Conservation (phyloP, 2,329 filamentous ascomycete genomes). For the Cercospora canescens region DNA sequence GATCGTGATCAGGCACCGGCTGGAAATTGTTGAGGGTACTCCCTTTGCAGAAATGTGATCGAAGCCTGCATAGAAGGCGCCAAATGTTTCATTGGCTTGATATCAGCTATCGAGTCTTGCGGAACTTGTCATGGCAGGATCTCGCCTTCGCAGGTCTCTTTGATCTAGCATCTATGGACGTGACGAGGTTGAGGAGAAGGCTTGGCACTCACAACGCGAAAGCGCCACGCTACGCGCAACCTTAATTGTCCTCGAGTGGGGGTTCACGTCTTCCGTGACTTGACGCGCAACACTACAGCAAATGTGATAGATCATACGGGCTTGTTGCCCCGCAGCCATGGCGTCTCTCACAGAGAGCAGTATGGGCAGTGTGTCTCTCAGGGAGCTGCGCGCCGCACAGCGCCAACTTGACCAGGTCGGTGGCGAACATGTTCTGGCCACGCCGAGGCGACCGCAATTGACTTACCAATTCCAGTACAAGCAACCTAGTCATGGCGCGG, state of each 20-base stretch:
- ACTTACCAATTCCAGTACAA: slow-evolving; percentile 33
- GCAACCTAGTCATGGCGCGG: slow-evolving; percentile 21
- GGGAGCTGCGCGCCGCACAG: slow-evolving; percentile 21
- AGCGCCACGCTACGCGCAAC: slow-evolving; percentile 1
- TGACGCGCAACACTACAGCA: not conserved
- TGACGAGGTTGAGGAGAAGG: not conserved
- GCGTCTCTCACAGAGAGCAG: slow-evolving; percentile 30
- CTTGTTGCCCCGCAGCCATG: slow-evolving; percentile 18
- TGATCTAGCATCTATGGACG: not conserved
- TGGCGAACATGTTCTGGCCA: not conserved
- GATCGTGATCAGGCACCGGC: not conserved
- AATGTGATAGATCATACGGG: not conserved
- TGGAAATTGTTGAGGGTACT: too few relatives aligned
- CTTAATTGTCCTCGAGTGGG: not conserved
- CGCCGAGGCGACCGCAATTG: slow-evolving; percentile 19
- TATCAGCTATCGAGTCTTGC: not conserved
- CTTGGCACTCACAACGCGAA: not conserved
- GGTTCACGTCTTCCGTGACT: slow-evolving; percentile 7
- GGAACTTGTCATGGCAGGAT: not conserved
- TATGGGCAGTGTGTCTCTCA: slow-evolving; percentile 26
- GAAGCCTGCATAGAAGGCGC: too few relatives aligned
- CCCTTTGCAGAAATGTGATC: too few relatives aligned
- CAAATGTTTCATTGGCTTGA: not conserved
- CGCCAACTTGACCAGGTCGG: slow-evolving; percentile 27
- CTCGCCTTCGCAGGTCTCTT: not conserved